Evolutionary conservation across 805 yeast species (phyloP).

Genomic region (Candida caryicola): DNA sequence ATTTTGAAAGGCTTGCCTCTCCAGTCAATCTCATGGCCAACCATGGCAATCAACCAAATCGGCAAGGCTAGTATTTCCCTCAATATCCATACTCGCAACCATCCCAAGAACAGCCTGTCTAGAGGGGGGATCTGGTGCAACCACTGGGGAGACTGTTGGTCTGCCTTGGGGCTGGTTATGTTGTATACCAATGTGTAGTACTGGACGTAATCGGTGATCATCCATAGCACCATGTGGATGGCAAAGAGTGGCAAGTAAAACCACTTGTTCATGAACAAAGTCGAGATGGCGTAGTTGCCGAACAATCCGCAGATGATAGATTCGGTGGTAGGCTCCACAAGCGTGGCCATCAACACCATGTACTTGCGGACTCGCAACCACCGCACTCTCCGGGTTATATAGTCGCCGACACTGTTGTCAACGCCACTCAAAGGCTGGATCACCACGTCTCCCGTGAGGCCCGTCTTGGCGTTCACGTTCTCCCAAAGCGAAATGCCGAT

Average conservation of each 20-base stretch:
- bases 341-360: slow-evolving; percentile 82
- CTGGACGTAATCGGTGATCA: slow-evolving; percentile 59
- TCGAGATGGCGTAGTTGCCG: slow-evolving; percentile 60
- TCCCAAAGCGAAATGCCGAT: slow-evolving; percentile 85
- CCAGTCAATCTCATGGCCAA: slow-evolving; percentile 76
- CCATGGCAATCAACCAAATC: slow-evolving; percentile 77
- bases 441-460: slow-evolving; percentile 74
- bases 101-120: slow-evolving; percentile 16
- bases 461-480: slow-evolving; percentile 61
- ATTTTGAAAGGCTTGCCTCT: slow-evolving; percentile 74
- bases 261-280: slow-evolving; percentile 32
- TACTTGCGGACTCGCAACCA: slow-evolving; percentile 86
- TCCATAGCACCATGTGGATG: slow-evolving; percentile 64
- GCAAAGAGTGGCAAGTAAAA: slow-evolving; percentile 40
- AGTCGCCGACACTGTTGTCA: slow-evolving; percentile 48
- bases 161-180: slow-evolving; percentile 10
- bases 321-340: slow-evolving; percentile 86
- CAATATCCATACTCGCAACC: slow-evolving; percentile 53
- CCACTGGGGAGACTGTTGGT: slow-evolving; percentile 13
- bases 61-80: slow-evolving; percentile 79
- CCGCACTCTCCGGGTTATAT: slow-evolving; percentile 65
- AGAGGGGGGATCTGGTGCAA: slow-evolving; percentile 15
- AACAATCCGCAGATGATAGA: slow-evolving; percentile 61
- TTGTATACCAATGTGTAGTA: slow-evolving; percentile 42
- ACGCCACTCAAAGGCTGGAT: slow-evolving; percentile 62